Evolutionary conservation across 176 grass and related monocot species (phyloP), one percentile per base, ranked within the genome.

Genomic region (Pontederia paniculata): DNA sequence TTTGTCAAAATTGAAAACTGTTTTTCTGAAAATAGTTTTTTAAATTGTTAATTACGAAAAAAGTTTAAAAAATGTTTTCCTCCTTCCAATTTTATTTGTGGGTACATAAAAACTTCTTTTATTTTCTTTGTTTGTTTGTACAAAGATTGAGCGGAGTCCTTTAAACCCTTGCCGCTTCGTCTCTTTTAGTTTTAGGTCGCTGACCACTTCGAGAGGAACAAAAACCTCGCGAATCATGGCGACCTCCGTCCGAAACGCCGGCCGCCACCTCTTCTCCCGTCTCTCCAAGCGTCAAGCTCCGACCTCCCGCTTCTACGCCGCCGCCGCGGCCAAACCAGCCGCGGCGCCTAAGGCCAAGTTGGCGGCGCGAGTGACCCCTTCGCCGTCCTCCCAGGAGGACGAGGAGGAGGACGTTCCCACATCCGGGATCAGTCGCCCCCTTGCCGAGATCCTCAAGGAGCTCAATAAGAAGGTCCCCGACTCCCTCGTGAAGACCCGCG

Each of bases 391-490:
- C 10, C 66, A 60, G 15, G 66, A 78, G 19, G 70, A 78, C 0
- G 74, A 70, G 52, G 56, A 70, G 75, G 73, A 76, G 66, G 80
- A 51, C 21, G 54, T 81, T 21, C 80, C 83, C 42, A 77, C 86
- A 4, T 77, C 87, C 73, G 87, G 83, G 55, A 98, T 98, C 72
- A 66, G 65, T 75, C 83, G 77, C 57, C 87, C 93, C 23, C 83
- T 98, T 16, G 70, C 93, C 12, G 80, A 91, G 11, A 70, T 91
- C 50, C 83, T 98, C 17, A 80, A 71, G 67, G 80, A 88, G 53
- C 83, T 98, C 28, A 70, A 72, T 47, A 98, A 84, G 83, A 77
- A 71, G 75, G 77, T 98, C 1, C 93, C 93, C 2, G 93, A 91
- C 16, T 67, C 87, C 20, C 77, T 91, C 72, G 44, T 98, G 11